Conservation (phyloP, 192 early-diverging fungal species). For the Gryganskiella cystojenkinii region DNA sequence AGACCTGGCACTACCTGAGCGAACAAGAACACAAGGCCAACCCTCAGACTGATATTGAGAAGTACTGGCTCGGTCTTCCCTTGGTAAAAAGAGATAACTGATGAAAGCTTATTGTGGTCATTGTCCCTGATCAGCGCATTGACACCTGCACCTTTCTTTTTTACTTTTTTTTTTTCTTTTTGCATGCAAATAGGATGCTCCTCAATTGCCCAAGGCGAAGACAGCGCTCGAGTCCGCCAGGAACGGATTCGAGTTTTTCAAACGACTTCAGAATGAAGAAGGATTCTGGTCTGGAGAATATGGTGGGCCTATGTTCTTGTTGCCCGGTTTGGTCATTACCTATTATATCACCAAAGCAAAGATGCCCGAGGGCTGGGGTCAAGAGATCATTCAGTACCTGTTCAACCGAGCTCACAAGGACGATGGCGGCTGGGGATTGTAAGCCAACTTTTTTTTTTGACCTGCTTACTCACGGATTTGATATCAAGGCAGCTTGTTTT, state of each 20-base stretch:
- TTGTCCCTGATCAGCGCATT: too few species aligned
- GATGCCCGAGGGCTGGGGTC: conserved; percentile 69
- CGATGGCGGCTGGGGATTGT: conserved; percentile 98
- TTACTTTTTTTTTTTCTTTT: neutral
- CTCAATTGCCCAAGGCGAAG: conserved; percentile 64
- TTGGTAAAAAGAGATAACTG: too few species aligned
- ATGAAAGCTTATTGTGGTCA: neutral
- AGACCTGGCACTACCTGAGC: conserved; percentile 91
- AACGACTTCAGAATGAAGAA: conserved; percentile 86
- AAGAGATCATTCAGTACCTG: conserved; percentile 91
- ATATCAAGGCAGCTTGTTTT: too few species aligned
- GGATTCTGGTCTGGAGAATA: conserved; percentile 98
- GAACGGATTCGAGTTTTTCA: conserved; percentile 93
- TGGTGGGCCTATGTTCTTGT: conserved; percentile 97
- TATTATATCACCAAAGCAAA: conserved; percentile 85
- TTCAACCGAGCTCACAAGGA: conserved; percentile 81
- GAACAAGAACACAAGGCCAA: conserved; percentile 61
- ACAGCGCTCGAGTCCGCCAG: conserved; percentile 85
- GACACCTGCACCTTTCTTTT: neutral
- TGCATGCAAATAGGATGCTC: conserved; percentile 53
- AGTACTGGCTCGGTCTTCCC: conserved; percentile 89
- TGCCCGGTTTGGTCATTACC: conserved; percentile 90
- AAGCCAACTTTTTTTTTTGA: conserved; percentile 30
- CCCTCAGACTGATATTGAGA: conserved; percentile 84
- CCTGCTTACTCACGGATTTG: too few species aligned